Base-by-base conservation (phyloP, 306 rosid genomes). In the Glycyrrhiza uralensis region DNA sequence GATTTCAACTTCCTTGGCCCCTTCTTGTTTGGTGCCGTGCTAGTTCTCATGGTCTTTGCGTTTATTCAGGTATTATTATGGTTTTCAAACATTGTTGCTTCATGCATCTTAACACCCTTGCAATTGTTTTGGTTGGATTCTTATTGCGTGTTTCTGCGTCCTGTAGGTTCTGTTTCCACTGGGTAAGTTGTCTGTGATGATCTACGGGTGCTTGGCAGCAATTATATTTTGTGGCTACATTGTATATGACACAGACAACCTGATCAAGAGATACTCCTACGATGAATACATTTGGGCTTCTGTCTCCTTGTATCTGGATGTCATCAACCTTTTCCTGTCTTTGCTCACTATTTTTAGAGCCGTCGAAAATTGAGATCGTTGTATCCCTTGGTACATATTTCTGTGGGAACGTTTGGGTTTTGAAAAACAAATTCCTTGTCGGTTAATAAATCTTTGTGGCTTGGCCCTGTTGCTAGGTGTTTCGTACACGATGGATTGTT, bases 281-380 rank as follows among this genome's bases (percentile, higher is more conserved):
- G 99, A 94, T 30, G 90, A 94, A 12, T 94, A 79, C 81, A 94
- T 94, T 14, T 94, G 99, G 99, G 99, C 99, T 19, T 85, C 99
- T 0, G 83, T 94, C n/a, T 45, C 95, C 2, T 74, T 94, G 81
- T 94, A 94, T 73, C 72, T 94, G 84, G 99, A 94, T 54, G 70
- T 94, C 73, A 77, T 94, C 85, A 94, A 94, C 82, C 99, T 94
- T 49, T 94, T 94, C 87, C 87, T 94, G 6, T 59, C 96, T 1
- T 41, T 94, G 69, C 87, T 94, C 22, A 82, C 87, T 2, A 56
- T 94, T 46, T 89, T 94, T 30, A 89, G 99, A 85, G 91, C 89
- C 4, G 85, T 86, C 14, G 95, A 93, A 0, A 51, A 38, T n/a
- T 87, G 79, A 86, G 6, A 55, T 47, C 4, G 6, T 20, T 32